Evolutionary conservation across 805 yeast species (phyloP), one percentile per base, ranked within the genome.

Genomic region (Saccharomycopsis selenospora): DNA sequence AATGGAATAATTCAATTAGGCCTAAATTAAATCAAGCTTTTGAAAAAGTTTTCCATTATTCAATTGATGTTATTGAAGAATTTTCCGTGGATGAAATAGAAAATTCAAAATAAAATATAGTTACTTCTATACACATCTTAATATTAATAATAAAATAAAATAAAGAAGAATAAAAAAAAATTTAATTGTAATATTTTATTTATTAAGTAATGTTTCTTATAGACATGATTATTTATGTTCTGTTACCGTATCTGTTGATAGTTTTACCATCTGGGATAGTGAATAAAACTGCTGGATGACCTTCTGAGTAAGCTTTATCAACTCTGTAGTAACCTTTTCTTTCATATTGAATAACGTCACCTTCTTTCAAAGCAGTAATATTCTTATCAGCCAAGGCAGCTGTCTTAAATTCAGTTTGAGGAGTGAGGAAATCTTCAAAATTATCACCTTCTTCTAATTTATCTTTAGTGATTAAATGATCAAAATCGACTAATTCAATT

Each of bases 251-350:
- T 59, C 72, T 77, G 67, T 81, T 81, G 40, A 80, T 84, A 47
- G 82, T 66, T 70, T 90, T 91, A 65, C 98, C 98, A 66, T 91
- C 98, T 54, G 98, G 98, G 59, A 91, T 88, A 56, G 96, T 83
- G 71, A 85, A 91, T 74, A 91, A 84, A 45, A 84, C 82, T 54
- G 79, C 82, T 54, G 79, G 78, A 58, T 78, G 71, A 50, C 81
- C 85, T 51, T 75, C 78, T 28, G 69, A 66, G 53, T 73, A 73
- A 51, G 67, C 61, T 55, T 71, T 56, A 58, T 91, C 98, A 53
- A 90, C 73, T 64, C 93, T 79, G 79, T 70, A 91, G 75, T 88
- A 91, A 59, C 98, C 98, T 73, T 91, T 91, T 75, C 98, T 85
- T 71, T 91, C 98, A 57, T 91, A 89, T 71, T 91, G 98, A 58